Conservation (phyloP, 2,329 filamentous ascomycete species). For the Plenodomus biglobosus region DNA sequence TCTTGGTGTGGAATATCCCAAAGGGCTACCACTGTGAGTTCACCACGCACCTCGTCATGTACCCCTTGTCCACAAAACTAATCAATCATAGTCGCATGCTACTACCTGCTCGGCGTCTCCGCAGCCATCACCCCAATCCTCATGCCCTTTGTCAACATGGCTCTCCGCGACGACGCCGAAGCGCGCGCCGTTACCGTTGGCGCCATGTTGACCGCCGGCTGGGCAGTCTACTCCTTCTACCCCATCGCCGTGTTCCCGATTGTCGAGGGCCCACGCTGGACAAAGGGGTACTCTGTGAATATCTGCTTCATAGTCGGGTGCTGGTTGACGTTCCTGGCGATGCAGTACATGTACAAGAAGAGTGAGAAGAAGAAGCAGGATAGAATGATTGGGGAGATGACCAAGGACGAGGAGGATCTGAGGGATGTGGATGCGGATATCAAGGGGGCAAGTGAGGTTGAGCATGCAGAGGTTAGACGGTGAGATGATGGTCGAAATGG, state of each 20-base stretch:
- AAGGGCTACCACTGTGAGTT: constrained; percentile 40
- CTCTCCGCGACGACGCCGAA: constrained; percentile 49
- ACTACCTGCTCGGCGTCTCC: constrained; percentile 40
- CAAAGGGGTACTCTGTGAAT: constrained; percentile 52
- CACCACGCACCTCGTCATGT: not conserved
- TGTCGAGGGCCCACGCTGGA: constrained; percentile 49
- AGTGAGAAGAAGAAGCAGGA: constrained; percentile 29
- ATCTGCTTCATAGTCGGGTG: constrained; percentile 51
- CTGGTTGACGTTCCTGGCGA: constrained; percentile 48
- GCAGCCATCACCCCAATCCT: constrained; percentile 41
- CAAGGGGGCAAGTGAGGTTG: constrained; percentile 23
- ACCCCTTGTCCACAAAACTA: not conserved
- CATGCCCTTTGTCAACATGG: constrained; percentile 44
- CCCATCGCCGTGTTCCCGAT: constrained; percentile 41
- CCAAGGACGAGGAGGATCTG: constrained; percentile 33
- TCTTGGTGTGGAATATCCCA: constrained; percentile 56
- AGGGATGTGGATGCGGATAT: constrained; percentile 12
- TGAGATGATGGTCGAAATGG: no score
- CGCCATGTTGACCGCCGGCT: constrained; percentile 46
- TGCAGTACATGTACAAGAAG: constrained; percentile 42
- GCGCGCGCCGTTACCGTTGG: constrained; percentile 54
- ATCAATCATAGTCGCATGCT: constrained; percentile 30
- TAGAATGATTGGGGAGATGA: constrained; percentile 8
- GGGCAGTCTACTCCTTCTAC: constrained; percentile 42
- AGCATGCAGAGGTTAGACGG: constrained; percentile 22